A percentile compares a stretch with the other conserved stretches of the same genome.
These are phyloP conservation scores for Pseudogymnoascus verrucosus DNA, from an alignment of 2,329 filamentous ascomycete genomes.

Conservation along the genomic window DNA sequence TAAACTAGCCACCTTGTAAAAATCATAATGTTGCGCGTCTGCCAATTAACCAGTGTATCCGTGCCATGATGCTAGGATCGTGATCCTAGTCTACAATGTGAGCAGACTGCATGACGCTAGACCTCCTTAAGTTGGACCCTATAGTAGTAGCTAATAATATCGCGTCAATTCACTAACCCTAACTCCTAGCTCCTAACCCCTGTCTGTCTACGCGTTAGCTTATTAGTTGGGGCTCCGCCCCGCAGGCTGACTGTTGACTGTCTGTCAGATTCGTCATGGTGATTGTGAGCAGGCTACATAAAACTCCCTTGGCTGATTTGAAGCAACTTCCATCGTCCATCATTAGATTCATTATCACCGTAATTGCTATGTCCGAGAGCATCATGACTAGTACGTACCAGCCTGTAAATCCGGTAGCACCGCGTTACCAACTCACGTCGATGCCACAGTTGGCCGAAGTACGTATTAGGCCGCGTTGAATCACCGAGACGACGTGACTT, in stretches of 20 bases:
- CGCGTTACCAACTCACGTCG: slow-evolving; percentile 24
- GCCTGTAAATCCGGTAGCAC: slow-evolving; percentile 14
- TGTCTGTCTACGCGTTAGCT: neutral
- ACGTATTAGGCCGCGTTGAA: slow-evolving; percentile 16
- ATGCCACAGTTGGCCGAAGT: slow-evolving; percentile 35
- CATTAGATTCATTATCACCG: neutral
- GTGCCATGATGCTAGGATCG: neutral
- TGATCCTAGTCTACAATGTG: slow-evolving; percentile 19
- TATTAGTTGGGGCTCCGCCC: neutral
- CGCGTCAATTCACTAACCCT: neutral
- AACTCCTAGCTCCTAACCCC: neutral
- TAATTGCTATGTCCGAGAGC: neutral
- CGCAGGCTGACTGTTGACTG: neutral
- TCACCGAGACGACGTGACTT: slow-evolving; percentile 18
- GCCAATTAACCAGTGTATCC: slow-evolving; percentile 1
- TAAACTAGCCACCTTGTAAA: slow-evolving; percentile 11
- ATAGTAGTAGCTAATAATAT: neutral
- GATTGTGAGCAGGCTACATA: slow-evolving; percentile 6
- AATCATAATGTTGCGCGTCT: slow-evolving; percentile 11
- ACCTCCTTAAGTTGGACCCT: slow-evolving; percentile 12
- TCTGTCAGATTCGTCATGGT: neutral
- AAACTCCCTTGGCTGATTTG: neutral
- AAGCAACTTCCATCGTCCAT: neutral
- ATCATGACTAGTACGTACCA: slow-evolving; percentile 22
- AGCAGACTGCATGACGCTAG: slow-evolving; percentile 32